Conservation (phyloP, 1,139 yeast genomes). For the Diutina sp. region DNA sequence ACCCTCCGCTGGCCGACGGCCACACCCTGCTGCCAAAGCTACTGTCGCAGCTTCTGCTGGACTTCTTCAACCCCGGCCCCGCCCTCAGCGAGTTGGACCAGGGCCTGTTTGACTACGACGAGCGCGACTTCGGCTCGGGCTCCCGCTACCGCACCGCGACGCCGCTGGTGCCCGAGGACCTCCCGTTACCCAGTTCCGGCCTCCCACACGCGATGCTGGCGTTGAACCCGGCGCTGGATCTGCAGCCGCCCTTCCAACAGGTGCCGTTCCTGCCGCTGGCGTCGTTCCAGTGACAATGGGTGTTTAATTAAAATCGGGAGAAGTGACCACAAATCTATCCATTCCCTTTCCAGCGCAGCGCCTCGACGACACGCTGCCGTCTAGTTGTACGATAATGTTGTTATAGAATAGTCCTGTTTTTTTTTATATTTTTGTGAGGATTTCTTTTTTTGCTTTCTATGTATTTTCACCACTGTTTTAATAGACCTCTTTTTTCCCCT, state of each 20-base stretch:
- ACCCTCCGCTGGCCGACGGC: not conserved
- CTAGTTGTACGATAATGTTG: not conserved
- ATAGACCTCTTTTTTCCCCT: no score
- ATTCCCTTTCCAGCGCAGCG: not conserved
- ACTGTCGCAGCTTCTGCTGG: not conserved
- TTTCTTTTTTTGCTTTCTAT: not conserved
- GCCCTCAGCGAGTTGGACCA: not conserved
- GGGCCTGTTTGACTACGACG: not conserved
- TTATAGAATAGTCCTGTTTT: not conserved
- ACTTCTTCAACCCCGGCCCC: not conserved
- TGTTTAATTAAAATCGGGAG: not conserved
- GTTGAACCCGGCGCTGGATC: not conserved
- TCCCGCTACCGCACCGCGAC: not conserved
- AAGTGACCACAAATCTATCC: no score
- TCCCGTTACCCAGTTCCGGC: not conserved
- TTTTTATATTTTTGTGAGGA: not conserved
- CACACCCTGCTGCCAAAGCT: not conserved
- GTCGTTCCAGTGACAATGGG: not conserved
- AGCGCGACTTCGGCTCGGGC: not conserved
- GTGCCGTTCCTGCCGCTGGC: not conserved
- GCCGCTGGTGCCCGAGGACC: not conserved
- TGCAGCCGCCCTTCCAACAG: not conserved
- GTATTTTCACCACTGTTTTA: no score
- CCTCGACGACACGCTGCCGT: not conserved
- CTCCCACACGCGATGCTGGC: not conserved